Conservation (phyloP, 2,329 filamentous ascomycete genomes). For the Aspergillus phoenicis region DNA sequence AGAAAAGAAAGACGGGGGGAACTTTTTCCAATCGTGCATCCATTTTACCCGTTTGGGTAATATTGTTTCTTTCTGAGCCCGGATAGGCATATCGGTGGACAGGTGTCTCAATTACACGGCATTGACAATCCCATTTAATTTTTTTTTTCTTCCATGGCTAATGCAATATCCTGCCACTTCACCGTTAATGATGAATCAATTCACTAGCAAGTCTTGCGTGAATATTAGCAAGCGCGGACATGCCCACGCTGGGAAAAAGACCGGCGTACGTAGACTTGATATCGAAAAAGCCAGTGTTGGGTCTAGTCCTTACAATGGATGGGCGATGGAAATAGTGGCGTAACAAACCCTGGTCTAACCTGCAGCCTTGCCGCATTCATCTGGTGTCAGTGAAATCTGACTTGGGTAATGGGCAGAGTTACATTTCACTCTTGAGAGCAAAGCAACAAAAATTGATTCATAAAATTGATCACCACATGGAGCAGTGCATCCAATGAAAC, state of each 20-base stretch:
- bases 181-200: neutral
- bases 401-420: no score
- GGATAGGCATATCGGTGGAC: no score
- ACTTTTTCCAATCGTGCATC: neutral
- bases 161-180: neutral
- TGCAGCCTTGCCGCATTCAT: slow-evolving; percentile 20
- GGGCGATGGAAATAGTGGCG: slow-evolving; percentile 15
- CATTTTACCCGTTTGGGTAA: slow-evolving; percentile 5
- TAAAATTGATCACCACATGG: neutral
- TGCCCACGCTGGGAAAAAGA: neutral
- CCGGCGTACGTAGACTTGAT: slow-evolving; percentile 4
- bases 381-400: slow-evolving; percentile 8
- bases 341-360: slow-evolving; percentile 17
- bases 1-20: neutral
- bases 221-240: neutral
- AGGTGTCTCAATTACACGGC: neutral
- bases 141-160: neutral
- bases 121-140: neutral
- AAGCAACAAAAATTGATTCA: neutral
- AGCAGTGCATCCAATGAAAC: no score
- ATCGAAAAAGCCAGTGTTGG: slow-evolving; percentile 2
- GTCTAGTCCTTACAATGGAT: slow-evolving; percentile 2
- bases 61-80: neutral
- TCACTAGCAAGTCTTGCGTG: neutral
- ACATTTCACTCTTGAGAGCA: no score